These are phyloP conservation scores for Boletus subcaerulescens DNA, from an alignment of 768 basidiomycete species.

Conservation along the genomic window DNA sequence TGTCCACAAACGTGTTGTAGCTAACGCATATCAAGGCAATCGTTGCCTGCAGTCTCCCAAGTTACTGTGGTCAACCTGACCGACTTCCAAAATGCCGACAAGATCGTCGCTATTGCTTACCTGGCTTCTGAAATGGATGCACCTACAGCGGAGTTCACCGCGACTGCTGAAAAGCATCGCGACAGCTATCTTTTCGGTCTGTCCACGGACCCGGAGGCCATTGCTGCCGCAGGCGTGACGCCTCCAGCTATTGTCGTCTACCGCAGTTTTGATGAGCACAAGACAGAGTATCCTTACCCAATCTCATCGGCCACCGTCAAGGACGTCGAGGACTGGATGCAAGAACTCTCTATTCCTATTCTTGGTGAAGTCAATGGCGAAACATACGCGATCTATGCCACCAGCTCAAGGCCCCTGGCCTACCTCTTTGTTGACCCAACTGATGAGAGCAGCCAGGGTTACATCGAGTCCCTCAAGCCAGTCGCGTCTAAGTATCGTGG, in stretches of 20 bases:
- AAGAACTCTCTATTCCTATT: slow-evolving; percentile 81
- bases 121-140: slow-evolving; percentile 67
- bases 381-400: slow-evolving; percentile 85
- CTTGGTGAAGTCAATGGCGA: slow-evolving; percentile 92
- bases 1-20: neutral
- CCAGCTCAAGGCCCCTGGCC: slow-evolving; percentile 81
- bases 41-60: slow-evolving; percentile 86
- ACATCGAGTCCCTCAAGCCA: slow-evolving; percentile 68
- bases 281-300: slow-evolving; percentile 63
- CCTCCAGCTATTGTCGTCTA: slow-evolving; percentile 89
- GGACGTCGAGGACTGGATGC: slow-evolving; percentile 74
- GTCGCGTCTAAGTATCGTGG: slow-evolving; percentile 80
- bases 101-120: slow-evolving; percentile 87
- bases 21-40: slow-evolving; percentile 55
- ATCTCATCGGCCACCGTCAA: slow-evolving; percentile 48
- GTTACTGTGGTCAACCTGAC: slow-evolving; percentile 74
- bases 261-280: slow-evolving; percentile 87
- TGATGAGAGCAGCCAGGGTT: slow-evolving; percentile 56
- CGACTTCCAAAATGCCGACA: slow-evolving; percentile 87
- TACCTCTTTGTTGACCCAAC: slow-evolving; percentile 92
- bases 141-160: slow-evolving; percentile 71
- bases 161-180: slow-evolving; percentile 81
- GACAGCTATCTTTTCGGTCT: slow-evolving; percentile 94
- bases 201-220: slow-evolving; percentile 65
- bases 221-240: slow-evolving; percentile 67